Conservation (phyloP, 139 green algal species). For the Picochlorum sp. region DNA sequence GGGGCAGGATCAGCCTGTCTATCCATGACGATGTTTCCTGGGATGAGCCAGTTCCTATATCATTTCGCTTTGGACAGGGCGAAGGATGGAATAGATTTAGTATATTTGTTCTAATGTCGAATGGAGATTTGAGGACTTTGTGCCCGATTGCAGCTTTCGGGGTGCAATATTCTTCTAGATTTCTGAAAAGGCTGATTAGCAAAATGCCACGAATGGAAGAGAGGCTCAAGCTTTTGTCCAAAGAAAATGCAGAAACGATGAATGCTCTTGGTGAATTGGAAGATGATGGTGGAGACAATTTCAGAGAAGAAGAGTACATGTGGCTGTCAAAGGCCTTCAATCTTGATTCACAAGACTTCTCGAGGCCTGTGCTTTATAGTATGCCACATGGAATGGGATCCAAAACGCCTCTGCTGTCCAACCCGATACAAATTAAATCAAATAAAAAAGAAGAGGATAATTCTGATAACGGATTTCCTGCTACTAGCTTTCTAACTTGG, state of each 20-base stretch:
- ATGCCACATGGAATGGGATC: no score
- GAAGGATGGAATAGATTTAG: constrained; percentile 36
- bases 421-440: no score
- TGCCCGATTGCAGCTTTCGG: constrained; percentile 48
- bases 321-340: no score
- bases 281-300: neutral
- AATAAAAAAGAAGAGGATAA: neutral
- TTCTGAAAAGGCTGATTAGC: neutral
- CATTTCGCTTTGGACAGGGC: constrained; percentile 35
- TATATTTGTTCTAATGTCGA: constrained; percentile 28
- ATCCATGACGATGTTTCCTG: neutral
- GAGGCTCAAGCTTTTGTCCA: constrained; percentile 2
- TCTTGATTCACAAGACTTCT: no score
- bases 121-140: constrained; percentile 31
- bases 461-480: neutral
- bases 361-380: no score
- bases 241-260: no score
- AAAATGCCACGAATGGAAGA: neutral
- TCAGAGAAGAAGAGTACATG: neutral
- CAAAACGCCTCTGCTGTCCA: no score
- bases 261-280: no score
- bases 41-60: constrained; percentile 7
- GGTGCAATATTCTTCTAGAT: constrained; percentile 5
- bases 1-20: constrained; percentile 5
- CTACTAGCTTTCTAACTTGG: neutral